Evolutionary conservation across 768 basidiomycete species (phyloP), one percentile per base, ranked within the genome.

Genomic region (Nevesoporus exiguus): DNA sequence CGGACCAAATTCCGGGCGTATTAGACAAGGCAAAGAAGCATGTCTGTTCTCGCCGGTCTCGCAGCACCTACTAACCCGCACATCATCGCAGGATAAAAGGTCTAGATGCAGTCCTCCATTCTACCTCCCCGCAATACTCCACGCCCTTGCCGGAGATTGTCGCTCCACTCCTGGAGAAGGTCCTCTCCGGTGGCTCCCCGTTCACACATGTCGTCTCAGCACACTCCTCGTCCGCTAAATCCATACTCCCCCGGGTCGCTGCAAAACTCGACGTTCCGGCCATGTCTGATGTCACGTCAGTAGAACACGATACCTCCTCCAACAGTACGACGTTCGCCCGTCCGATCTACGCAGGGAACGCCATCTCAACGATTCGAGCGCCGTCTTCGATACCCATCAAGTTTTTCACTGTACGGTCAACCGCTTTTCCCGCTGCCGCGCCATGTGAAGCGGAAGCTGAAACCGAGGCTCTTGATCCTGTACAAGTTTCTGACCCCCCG

Each of bases 311-410:
- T 63, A 51, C 72, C 27, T 70, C 85, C 3, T 82, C 84, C 31
- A 86, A 88, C 59, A 80, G 77, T 62, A 93, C 92, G 36, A 91
- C 85, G 1, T 98, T 95, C 70, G 85, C 89, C 5, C 89, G 96
- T 24, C 93, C 93, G 25, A 97, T 98, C 64, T 98, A 99, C 64
- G 97, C 97, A 22, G 97, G 97, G 46, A 98, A 98, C 66, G 97
- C 97, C 42, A 93, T 98, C 52, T 82, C 94, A 24, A 96, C 94
- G 40, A 86, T 99, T 61, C 85, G 86, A 55, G 90, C 89, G 0
- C 76, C 85, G 0, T 80, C 83, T n/a, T 80, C 80, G 48, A 79
- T 97, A 63, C 80, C 82, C 29, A 73, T 94, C 75, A 98, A 98
- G 71, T 84, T 99, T 70, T 93, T 98, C 74, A 97, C 96, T 37